Evolutionary conservation across 2,329 filamentous ascomycete genomes (phyloP), one percentile per base, ranked within the genome.

Genomic region (Orbilia blumenaviensis): DNA sequence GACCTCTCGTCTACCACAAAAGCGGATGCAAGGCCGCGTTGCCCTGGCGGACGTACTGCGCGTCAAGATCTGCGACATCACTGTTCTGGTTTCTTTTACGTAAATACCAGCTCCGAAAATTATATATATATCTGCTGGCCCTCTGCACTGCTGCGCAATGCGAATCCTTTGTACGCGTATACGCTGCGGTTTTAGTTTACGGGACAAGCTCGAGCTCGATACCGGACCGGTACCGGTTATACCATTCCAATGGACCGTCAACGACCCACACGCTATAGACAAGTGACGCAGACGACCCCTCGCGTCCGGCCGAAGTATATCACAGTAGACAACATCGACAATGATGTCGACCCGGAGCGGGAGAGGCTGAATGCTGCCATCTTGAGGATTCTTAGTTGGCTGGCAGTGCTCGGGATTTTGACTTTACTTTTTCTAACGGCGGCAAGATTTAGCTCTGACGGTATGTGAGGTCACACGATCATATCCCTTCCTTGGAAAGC

Each of bases 191-290:
- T 48, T 14, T 21, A 14, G 18, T 46, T 46, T 23, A 23, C 18
- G 42, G 23, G 42, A 5, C 18, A 2, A 14, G 14, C 5, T 4
- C 8, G 5, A 48, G 3, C 21, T 3, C 21, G 8, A 54, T 34
- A n/a, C 27, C 16, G 9, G 18, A 56, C 29, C 10, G 3, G 14
- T 34, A 23, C 23, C 18, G 16, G 29, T 8, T 9, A 52, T 21
- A n/a, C 9, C 44, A 21, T 41, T 60, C 36, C 66, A 62, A 72
- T 72, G 67, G 60, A 72, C 38, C 67, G 36, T 18, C 12, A 46
- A 29, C 48, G 67, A 48, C 67, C 67, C 2, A 62, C 38, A 27
- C 67, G 67, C 29, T 72, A 72, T 41, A 64, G 36, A 27, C 36
- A 36, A 38, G 48, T 32, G 2, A 14, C 27, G 25, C 36, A 36